Base-by-base conservation (phyloP, 371 early-diverging fungal species). In the Encephalitozoon romaleae region DNA sequence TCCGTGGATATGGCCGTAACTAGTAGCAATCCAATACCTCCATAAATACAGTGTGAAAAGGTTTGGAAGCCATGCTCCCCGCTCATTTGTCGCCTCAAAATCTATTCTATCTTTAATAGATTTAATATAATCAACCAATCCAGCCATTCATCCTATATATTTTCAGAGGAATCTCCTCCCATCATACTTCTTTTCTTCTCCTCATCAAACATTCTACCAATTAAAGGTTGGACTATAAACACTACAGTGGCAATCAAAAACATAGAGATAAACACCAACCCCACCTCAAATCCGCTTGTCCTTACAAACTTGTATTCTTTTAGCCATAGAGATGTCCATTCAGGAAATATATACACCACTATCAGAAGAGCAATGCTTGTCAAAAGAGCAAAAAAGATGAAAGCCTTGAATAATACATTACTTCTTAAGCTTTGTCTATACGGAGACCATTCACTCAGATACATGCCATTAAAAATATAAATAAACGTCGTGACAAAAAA, bases 1-100 rank as follows among this genome's bases (percentile, higher is more conserved):
- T 77, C 72, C 69, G 77, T 82, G 79, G 82, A 81, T 86, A 86
- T 87, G 86, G 85, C 86, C 87, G 85, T 82, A 86, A 69, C 81
- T 85, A 34, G 32, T 34, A 9, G 1, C 1, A 2, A n/a, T 9
- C 12, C 32, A 0, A 30, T 34, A 1, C 6, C 9, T 0, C 1
- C 9, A 34, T 21, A 59, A 34, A 59, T 59, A 59, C 59, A n/a
- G 5, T 28, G n/a, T n/a, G n/a, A n/a, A n/a, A n/a, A n/a, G n/a
- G n/a, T n/a, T n/a, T n/a, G n/a, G n/a, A n/a, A n/a, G n/a, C n/a
- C n/a, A n/a, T n/a, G n/a, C n/a, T n/a, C n/a, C n/a, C n/a, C n/a
- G n/a, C n/a, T n/a, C n/a, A n/a, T 26, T 5, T n/a, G 30, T 11
- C 28, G 23, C 11, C 15, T 1, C 21, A 47, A 21, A 47, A 47